A percentile compares a stretch with the other conserved stretches of the same genome.
Conservation (phyloP, 495 filamentous ascomycete genomes). For the Jackrogersella multiformis region DNA sequence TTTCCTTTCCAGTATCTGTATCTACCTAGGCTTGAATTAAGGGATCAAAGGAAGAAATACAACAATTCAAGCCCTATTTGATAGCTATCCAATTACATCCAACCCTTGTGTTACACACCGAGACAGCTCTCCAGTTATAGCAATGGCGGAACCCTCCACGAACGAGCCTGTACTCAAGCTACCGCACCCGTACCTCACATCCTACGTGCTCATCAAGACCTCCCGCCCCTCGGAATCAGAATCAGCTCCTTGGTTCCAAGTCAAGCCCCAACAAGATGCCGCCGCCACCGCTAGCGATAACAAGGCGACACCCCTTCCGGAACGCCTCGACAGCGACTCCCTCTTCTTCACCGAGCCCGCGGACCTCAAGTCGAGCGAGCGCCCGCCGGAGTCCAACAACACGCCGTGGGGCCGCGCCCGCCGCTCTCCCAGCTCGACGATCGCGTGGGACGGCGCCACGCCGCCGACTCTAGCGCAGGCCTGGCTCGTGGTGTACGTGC, state of each 20-base stretch:
- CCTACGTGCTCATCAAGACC: conserved; percentile 51
- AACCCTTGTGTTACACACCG: conserved; percentile 8
- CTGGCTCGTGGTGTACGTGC: conserved; percentile 69
- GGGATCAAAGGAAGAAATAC: not conserved
- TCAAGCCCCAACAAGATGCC: conserved; percentile 29
- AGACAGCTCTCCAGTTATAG: not conserved
- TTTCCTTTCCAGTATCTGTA: conserved; percentile 2
- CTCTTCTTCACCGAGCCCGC: conserved; percentile 55
- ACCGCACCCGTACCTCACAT: conserved; percentile 57
- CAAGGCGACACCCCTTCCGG: conserved; percentile 31
- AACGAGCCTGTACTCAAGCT: conserved; percentile 56
- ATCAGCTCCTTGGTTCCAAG: conserved; percentile 34
- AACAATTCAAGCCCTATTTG: conserved; percentile 4
- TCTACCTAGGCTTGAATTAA: not conserved
- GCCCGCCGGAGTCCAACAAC: conserved; percentile 57
- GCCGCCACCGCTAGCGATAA: conserved; percentile 1
- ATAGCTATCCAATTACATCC: conserved; percentile 17
- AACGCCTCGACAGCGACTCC: conserved; percentile 49
- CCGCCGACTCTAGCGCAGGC: conserved; percentile 65
- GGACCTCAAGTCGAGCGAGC: conserved; percentile 57
- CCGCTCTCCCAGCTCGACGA: conserved; percentile 52
- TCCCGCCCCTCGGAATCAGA: conserved; percentile 40
- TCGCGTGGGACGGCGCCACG: conserved; percentile 46
- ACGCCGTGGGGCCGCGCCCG: conserved; percentile 58
- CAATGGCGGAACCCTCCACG: conserved; percentile 45